Conservation (phyloP, 495 filamentous ascomycete genomes). For the Chaetomium tenue region DNA sequence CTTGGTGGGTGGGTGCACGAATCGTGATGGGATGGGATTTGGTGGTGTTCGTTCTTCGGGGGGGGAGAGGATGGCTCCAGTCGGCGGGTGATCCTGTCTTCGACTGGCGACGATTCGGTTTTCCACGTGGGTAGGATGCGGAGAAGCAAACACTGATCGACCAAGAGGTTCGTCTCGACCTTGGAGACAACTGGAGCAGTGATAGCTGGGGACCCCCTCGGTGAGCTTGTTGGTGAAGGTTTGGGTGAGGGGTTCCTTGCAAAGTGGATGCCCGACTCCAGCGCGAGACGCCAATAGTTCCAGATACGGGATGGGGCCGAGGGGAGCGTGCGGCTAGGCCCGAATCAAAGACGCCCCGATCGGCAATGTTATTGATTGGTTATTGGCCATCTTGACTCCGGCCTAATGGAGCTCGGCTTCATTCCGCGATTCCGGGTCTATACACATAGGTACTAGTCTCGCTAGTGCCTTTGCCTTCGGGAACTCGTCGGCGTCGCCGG, state of each 20-base stretch:
- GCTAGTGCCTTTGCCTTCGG: not conserved
- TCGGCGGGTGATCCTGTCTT: not conserved
- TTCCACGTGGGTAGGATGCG: not conserved
- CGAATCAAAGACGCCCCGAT: not conserved
- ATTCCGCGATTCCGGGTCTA: too few relatives aligned
- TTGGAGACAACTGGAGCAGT: too few relatives aligned
- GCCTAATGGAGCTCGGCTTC: not conserved
- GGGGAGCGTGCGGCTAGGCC: not conserved
- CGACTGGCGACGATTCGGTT: too few relatives aligned
- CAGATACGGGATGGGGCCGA: not conserved
- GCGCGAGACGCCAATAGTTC: not conserved
- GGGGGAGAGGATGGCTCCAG: too few relatives aligned
- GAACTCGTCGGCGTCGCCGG: not conserved
- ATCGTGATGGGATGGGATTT: not conserved
- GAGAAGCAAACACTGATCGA: too few relatives aligned
- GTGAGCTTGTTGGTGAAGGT: not conserved
- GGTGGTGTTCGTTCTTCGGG: not conserved
- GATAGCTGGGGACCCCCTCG: too few relatives aligned
- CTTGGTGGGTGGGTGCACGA: not conserved
- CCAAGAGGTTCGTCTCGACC: too few relatives aligned
- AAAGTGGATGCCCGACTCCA: not conserved
- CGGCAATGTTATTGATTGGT: not conserved
- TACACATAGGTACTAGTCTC: too few relatives aligned
- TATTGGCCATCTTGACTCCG: not conserved
- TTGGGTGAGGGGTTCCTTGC: not conserved